phyloP scores from a whole-genome alignment of 306 rosid species.

The Inga leiocalycina region DNA sequence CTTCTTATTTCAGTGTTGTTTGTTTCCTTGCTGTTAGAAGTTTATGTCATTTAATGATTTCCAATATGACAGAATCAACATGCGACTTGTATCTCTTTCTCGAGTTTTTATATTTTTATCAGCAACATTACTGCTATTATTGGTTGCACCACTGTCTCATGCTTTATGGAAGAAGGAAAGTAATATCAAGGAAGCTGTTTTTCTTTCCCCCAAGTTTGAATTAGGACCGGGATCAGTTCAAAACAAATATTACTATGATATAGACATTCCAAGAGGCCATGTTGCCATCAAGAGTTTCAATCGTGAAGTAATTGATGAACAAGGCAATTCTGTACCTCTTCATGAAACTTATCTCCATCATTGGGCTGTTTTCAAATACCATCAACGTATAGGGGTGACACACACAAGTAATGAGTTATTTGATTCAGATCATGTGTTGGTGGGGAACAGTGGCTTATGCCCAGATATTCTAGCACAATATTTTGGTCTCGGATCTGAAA shows the following conservation, averaged over 20 bases:
- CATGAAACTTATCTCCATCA: constrained; percentile 82
- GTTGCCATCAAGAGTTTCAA: constrained; percentile 61
- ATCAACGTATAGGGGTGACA: constrained; percentile 27
- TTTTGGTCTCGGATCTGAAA: constrained; percentile 56
- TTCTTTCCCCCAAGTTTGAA: constrained; percentile 61
- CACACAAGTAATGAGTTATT: background rate
- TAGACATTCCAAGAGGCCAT: constrained; percentile 75
- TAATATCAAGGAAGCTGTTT: constrained; percentile 48
- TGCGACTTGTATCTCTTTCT: constrained; percentile 31
- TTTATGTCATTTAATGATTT: background rate
- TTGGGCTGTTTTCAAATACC: constrained; percentile 47
- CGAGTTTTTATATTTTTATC: constrained; percentile 29
- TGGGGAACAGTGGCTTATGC: constrained; percentile 45
- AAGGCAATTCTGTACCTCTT: constrained; percentile 62
- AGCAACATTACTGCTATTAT: constrained; percentile 39
- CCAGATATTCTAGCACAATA: no score
- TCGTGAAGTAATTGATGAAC: constrained; percentile 72
- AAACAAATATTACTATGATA: constrained; percentile 37
- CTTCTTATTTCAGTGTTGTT: background rate
- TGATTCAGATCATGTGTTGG: constrained; percentile 1
- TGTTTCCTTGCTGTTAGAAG: background rate
- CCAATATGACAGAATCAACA: constrained; percentile 41
- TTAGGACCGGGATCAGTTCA: constrained; percentile 68
- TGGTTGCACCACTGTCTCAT: constrained; percentile 34
- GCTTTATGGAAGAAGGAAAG: constrained; percentile 29